Base-by-base conservation (phyloP, 345 rosid genomes). In the Populus nigra region DNA sequence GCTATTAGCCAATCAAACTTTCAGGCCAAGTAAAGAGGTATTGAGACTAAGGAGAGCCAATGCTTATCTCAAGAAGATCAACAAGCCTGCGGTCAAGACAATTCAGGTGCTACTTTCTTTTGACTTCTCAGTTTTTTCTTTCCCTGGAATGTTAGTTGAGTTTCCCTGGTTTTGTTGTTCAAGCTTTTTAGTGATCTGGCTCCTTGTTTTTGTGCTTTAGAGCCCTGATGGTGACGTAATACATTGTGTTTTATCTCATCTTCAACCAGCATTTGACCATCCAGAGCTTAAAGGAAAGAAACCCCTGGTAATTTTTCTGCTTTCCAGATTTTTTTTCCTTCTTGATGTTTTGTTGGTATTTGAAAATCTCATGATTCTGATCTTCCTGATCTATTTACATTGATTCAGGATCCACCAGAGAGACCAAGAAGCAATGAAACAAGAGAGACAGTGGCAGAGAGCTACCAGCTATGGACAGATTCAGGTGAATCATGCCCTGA, bases 201-300 rank as follows among this genome's bases (percentile, higher is more conserved):
- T 53, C 57, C 49, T 71, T 72, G 69, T 11, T 55, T 38, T 49
- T 69, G 71, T 65, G 38, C 18, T 49, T 78, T 38, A 82, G 85
- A 82, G 85, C 72, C 85, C 85, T 22, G 85, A 82, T 61, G 85
- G 85, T 16, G 85, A 82, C 49, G 57, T 75, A 20, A 55, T 82
- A 41, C 82, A 82, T 49, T 82, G 85, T 68, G 82, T 82, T 63
- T 67, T 75, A 72, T 71, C 85, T 57, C 82, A 82, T 82, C 82
- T 75, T 75, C 85, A 82, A 75, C 85, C 85, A 31, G 82, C 85
- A 82, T 82, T 82, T 78, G 85, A 82, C 63, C 85, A 72, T 78
- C 82, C 85, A 20, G 13, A 55, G 71, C 82, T 82, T 68, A 75
- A 36, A 62, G 82, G 85, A 47, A 33, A 57, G 35, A 82, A 72